Percentiles rank a stretch among this genome's conserved stretches.
phyloP scores from a whole-genome alignment of 2,329 filamentous ascomycete species.

The Monascus ruber region DNA sequence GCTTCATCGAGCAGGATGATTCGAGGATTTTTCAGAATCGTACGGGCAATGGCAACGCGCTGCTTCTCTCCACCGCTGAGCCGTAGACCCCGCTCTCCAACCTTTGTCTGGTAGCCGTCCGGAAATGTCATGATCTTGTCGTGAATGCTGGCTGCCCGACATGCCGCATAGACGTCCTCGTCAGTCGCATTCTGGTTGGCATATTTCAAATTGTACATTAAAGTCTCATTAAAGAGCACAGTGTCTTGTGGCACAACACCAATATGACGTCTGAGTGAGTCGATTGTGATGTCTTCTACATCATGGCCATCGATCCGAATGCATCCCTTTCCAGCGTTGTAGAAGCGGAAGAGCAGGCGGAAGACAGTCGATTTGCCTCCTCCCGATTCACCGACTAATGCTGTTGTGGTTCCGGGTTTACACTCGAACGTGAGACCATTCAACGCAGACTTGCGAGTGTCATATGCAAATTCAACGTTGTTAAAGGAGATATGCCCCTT shows the following conservation, averaged over 20 bases:
- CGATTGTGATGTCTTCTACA: constrained; percentile 77
- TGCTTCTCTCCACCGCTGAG: constrained; percentile 89
- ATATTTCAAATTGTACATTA: constrained; percentile 92
- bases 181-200: constrained; percentile 71
- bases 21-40: constrained; percentile 80
- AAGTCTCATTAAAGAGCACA: constrained; percentile 81
- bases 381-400: constrained; percentile 90
- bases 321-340: constrained; percentile 68
- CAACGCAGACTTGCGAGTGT: constrained; percentile 72
- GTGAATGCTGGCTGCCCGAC: constrained; percentile 78
- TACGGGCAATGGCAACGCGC: constrained; percentile 83
- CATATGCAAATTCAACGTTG: constrained; percentile 84
- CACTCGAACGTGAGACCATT: constrained; percentile 78
- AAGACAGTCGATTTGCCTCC: constrained; percentile 97
- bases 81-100: constrained; percentile 78
- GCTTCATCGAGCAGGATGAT: constrained; percentile 92
- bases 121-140: constrained; percentile 85
- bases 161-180: constrained; percentile 71
- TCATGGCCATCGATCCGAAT: constrained; percentile 79
- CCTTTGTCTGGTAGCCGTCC: constrained; percentile 77
- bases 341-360: constrained; percentile 90
- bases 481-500: constrained; percentile 76
- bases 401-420: constrained; percentile 80
- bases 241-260: constrained; percentile 97
- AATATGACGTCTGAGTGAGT: constrained; percentile 82